phyloP scores from a whole-genome alignment of 306 rosid genomes.

The Trifolium pratense region DNA sequence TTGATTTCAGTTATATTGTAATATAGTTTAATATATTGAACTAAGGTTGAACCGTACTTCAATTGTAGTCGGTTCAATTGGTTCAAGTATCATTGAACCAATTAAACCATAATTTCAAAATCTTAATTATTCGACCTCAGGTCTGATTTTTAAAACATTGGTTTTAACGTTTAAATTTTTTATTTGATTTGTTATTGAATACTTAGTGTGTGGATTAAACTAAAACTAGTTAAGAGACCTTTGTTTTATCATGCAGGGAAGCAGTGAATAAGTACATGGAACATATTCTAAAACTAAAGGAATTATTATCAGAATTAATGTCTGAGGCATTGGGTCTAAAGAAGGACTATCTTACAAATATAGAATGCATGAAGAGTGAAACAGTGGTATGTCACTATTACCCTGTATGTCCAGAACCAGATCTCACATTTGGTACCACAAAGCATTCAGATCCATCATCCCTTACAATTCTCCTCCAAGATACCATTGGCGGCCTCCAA shows the following conservation, averaged over 20 bases:
- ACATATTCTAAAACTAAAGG: conserved; percentile 53
- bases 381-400: conserved; percentile 73
- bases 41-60: background rate
- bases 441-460: conserved; percentile 82
- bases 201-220: background rate
- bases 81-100: too few relatives aligned
- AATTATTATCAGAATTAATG: conserved; percentile 55
- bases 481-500: conserved; percentile 77
- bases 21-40: too few relatives aligned
- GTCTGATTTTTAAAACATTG: too few relatives aligned
- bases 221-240: background rate
- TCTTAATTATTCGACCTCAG: too few relatives aligned
- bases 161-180: too few relatives aligned
- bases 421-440: conserved; percentile 69
- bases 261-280: conserved; percentile 61
- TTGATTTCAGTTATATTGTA: too few relatives aligned
- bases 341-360: conserved; percentile 53
- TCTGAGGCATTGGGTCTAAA: conserved; percentile 73
- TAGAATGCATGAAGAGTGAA: conserved; percentile 71
- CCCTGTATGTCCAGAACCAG: conserved; percentile 84
- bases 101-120: too few relatives aligned
- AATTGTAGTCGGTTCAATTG: too few relatives aligned
- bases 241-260: conserved; percentile 46
- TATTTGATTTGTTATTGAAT: too few relatives aligned
- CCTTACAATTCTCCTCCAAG: conserved; percentile 74